Evolutionary conservation across 2,329 filamentous ascomycete genomes (phyloP), one percentile per base, ranked within the genome.

Genomic region (Colletotrichum sidae): DNA sequence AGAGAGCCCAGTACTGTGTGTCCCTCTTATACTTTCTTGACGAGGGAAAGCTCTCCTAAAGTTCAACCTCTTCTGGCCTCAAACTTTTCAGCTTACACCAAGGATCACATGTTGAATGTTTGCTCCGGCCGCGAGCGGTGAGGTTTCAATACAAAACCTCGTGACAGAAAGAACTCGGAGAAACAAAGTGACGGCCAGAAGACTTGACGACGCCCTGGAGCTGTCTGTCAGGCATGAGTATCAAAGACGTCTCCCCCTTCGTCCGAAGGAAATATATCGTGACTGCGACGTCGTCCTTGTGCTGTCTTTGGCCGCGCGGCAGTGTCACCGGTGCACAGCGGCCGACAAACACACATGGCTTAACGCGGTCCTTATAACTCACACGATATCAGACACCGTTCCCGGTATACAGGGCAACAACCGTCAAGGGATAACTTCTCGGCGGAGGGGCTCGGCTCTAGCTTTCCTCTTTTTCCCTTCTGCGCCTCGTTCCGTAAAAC

Each of bases 381-480:
- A 57, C 56, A 66, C 25, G 42, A 25, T 44, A 47, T 55, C 10
- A 47, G 54, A 34, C 2, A 9, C 41, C 46, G 46, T 57, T 37
- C 41, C 59, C 63, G 58, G 59, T 66, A 66, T 45, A 38, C 58
- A 56, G 47, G 59, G 57, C 17, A 57, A 41, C 59, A 25, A 25
- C 25, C 25, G 25, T 25, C 25, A 25, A 25, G 25, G 25, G 25
- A 25, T 25, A 25, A 5, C 25, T 25, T 25, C 25, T 25, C 25
- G 25, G 25, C 25, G 25, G 25, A 25, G 25, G 4, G 25, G 25
- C 25, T 25, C 25, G 25, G 25, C 25, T 25, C 25, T 25, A 34
- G 35, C 5, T 2, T 37, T 17, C 17, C 8, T 11, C 10, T 10
- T 35, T 10, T 8, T 46, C 38, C 42, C 41, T 49, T 37, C 37